phyloP scores from a whole-genome alignment of 495 filamentous ascomycete genomes.

The Aspergillus funiculosus region DNA sequence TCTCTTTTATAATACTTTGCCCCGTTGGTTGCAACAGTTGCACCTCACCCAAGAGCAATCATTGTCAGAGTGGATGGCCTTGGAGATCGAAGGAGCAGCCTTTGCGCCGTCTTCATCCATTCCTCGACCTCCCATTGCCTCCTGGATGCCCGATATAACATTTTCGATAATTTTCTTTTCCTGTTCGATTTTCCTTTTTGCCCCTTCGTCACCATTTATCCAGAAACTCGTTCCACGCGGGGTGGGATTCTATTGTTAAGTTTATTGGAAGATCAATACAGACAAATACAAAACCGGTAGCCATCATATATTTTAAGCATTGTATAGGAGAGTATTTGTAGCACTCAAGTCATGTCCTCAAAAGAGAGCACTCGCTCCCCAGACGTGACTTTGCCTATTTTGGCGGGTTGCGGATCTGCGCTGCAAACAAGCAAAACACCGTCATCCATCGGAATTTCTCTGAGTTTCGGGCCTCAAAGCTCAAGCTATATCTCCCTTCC shows the following conservation, averaged over 20 bases:
- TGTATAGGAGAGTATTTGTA: no score
- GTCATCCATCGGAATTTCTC: constrained; percentile 9
- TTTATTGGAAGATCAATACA: constrained; percentile 8
- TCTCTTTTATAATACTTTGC: constrained; percentile 17
- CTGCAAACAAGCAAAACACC: constrained; percentile 26
- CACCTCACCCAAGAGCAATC: not conserved
- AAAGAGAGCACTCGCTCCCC: not conserved
- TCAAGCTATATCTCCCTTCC: not conserved
- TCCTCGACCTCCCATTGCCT: constrained; percentile 13
- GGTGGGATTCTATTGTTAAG: constrained; percentile 7
- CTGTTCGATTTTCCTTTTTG: constrained; percentile 8
- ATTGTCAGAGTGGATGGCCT: constrained; percentile 12
- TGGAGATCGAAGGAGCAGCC: constrained; percentile 17
- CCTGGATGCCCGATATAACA: constrained; percentile 28
- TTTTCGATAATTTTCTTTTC: constrained; percentile 17
- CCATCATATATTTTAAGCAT: not conserved
- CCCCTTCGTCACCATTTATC: constrained; percentile 3
- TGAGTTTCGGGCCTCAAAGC: not conserved
- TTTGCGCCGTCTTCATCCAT: constrained; percentile 13
- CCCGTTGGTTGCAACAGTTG: constrained; percentile 17
- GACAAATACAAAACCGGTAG: constrained; percentile 1
- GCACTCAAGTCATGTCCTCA: not conserved
- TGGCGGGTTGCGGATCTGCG: not conserved
- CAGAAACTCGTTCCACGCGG: constrained; percentile 6
- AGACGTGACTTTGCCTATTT: no score